Base-by-base conservation (phyloP, 2,329 filamentous ascomycete species). In the Pezicula rhizophila region DNA sequence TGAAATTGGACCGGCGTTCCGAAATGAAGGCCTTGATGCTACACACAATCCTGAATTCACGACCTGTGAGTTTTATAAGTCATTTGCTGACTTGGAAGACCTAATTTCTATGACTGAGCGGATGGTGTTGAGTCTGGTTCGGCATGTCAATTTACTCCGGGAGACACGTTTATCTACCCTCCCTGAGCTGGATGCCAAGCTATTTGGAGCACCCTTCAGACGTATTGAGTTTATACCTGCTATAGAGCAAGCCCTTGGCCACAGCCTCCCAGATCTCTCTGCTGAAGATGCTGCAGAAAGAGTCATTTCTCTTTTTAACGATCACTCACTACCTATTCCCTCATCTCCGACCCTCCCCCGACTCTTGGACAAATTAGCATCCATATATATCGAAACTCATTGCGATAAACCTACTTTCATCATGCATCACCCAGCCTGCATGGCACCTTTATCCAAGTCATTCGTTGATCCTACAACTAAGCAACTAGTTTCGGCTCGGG, bases 1-100 rank as follows among this genome's bases (percentile, higher is more conserved):
- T 62, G 93, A 99, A 68, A 91, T 99, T 55, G 93, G 93, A 1
- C 85, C 89, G 3, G 83, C 84, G 11, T 99, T 99, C 68, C 82
- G 93, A 39, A 99, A 99, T 64, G 93, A 99, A 71, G 89, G 89
- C 66, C 71, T 96, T 33, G 91, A 96, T 66, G 79, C 79, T 26
- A 96, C 89, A 0, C 93, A 99, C 66, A 99, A 99, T 63, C 92
- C 93, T 0, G 93, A 99, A 64, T 99, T 97, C 69, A 93, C 88
- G 40, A 97, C 89, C 52, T 97, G 92, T 73, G 93, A 99, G 69
- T 97, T 96, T 70, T 99, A 99, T 69, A 84, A 87, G 52, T 85
- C 91, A 2, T 95, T 91, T 61, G 82, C 85, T 52, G 87, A 85
- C 55, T 76, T 96, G 0, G 72, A 82, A 33, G 80, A 87, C 38